A percentile compares a stretch with the other conserved stretches of the same genome.
Conservation (phyloP, 2,329 filamentous ascomycete genomes). For the Zelopaecilomyces penicillatus region DNA sequence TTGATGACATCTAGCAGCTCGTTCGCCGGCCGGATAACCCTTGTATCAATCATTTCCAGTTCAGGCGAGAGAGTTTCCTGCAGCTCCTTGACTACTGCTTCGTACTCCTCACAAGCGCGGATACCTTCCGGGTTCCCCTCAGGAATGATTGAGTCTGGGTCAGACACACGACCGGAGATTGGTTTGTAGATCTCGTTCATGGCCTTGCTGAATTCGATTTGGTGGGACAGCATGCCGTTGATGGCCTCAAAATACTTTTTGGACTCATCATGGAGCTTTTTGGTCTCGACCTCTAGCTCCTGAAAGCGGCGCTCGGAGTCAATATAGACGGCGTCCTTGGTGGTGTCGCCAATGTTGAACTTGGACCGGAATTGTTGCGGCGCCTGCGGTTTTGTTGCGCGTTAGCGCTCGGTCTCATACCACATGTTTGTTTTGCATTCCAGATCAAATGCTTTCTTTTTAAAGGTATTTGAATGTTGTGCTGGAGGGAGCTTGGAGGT, state of each 20-base stretch:
- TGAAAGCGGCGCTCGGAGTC: slow-evolving; percentile 91
- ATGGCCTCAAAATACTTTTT: slow-evolving; percentile 97
- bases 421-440: too few species aligned
- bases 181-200: slow-evolving; percentile 97
- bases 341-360: slow-evolving; percentile 93
- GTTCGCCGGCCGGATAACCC: slow-evolving; percentile 85
- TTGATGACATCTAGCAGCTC: slow-evolving; percentile 94
- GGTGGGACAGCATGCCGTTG: slow-evolving; percentile 93
- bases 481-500: background rate
- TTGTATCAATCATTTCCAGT: slow-evolving; percentile 91
- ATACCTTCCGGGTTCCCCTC: slow-evolving; percentile 93
- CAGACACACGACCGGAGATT: slow-evolving; percentile 90
- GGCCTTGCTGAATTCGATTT: slow-evolving; percentile 96
- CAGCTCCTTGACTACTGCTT: slow-evolving; percentile 79
- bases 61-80: slow-evolving; percentile 84
- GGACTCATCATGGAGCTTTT: slow-evolving; percentile 92
- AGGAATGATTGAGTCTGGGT: slow-evolving; percentile 72
- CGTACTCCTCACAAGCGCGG: slow-evolving; percentile 91
- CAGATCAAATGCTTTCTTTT: background rate
- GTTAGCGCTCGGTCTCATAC: too few species aligned
- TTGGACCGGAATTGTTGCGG: slow-evolving; percentile 85
- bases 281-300: slow-evolving; percentile 91
- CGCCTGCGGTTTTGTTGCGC: slow-evolving; percentile 40
- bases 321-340: slow-evolving; percentile 88
- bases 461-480: background rate